phyloP scores from a whole-genome alignment of 441 rosid genomes.

The Arabidopsis lyrata region DNA sequence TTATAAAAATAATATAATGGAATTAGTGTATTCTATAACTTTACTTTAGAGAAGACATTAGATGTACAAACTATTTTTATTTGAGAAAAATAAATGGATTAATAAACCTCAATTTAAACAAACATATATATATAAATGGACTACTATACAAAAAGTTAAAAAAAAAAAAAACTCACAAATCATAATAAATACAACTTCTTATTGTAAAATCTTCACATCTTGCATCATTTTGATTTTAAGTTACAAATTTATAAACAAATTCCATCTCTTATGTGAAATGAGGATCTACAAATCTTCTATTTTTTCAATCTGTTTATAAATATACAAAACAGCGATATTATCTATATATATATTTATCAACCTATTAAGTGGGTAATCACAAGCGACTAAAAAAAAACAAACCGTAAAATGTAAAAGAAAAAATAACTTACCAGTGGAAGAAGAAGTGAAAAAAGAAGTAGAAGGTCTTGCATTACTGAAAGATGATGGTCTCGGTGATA shows the following conservation, averaged over 20 bases:
- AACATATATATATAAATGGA: background rate
- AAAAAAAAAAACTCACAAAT: background rate
- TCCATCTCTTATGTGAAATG: background rate
- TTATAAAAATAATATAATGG: background rate
- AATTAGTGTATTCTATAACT: background rate
- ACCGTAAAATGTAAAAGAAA: background rate
- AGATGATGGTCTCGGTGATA: slow-evolving; percentile 44
- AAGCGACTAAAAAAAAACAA: background rate
- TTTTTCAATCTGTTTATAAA: background rate
- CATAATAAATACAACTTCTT: background rate
- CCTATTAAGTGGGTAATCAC: background rate
- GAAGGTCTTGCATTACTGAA: slow-evolving; percentile 56
- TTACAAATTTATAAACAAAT: background rate
- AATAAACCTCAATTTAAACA: slow-evolving; percentile 3
- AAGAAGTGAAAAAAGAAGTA: slow-evolving; percentile 66
- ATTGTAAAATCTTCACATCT: background rate
- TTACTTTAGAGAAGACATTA: background rate
- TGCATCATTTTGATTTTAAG: background rate
- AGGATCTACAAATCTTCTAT: background rate
- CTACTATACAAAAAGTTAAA: no score
- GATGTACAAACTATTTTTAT: no score
- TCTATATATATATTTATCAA: background rate
- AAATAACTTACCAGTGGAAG: slow-evolving; percentile 66
- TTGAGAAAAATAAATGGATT: background rate
- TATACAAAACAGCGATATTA: background rate